phyloP scores from a whole-genome alignment of 2,329 filamentous ascomycete species.

The Apiospora pterosperma region DNA sequence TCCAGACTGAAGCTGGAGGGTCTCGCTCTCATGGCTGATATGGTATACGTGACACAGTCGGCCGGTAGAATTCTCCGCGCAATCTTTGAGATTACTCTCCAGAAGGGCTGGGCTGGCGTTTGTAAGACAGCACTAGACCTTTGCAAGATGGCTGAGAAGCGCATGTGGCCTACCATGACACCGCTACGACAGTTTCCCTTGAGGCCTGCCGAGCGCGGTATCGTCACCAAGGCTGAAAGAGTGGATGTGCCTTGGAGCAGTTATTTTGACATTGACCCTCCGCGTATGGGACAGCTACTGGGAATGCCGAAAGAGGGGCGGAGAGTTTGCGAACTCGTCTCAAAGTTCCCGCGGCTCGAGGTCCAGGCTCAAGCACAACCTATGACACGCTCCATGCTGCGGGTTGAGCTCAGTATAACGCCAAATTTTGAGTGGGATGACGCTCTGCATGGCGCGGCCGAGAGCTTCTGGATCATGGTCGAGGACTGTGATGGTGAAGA shows the following conservation, averaged over 20 bases:
- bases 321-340: conserved; percentile 78
- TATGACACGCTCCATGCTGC: conserved; percentile 88
- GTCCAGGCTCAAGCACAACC: conserved; percentile 93
- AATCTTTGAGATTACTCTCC: conserved; percentile 95
- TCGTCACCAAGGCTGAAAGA: conserved; percentile 87
- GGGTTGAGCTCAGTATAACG: conserved; percentile 84
- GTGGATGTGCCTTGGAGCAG: conserved; percentile 91
- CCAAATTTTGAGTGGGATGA: conserved; percentile 98
- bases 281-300: conserved; percentile 91
- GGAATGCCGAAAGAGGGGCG: conserved; percentile 86
- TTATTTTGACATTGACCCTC: conserved; percentile 95
- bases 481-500: conserved; percentile 98
- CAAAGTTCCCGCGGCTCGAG: conserved; percentile 90
- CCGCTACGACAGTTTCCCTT: conserved; percentile 85
- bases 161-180: conserved; percentile 99
- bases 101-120: conserved; percentile 93
- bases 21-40: conserved; percentile 92
- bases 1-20: conserved; percentile 92
- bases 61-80: conserved; percentile 93
- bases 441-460: conserved; percentile 77
- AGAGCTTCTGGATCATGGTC: conserved; percentile 95
- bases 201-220: conserved; percentile 67
- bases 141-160: conserved; percentile 98
- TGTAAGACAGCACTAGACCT: conserved; percentile 89
- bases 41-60: conserved; percentile 98